Evolutionary conservation across 2,329 filamentous ascomycete genomes (phyloP).

Genomic region (Ilyonectria mors-panacis): DNA sequence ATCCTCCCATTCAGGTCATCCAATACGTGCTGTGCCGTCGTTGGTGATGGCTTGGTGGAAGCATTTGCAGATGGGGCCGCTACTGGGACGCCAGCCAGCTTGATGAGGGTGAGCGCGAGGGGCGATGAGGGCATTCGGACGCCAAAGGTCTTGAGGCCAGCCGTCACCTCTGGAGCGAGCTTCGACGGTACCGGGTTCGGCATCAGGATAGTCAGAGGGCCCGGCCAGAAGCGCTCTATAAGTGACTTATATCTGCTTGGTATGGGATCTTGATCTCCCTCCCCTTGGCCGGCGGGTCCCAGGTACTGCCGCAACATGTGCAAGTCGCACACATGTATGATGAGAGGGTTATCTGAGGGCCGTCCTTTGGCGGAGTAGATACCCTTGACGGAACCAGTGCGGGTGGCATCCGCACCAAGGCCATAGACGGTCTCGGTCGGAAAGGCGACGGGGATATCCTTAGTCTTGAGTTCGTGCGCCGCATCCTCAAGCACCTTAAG

Average conservation of each 20-base stretch:
- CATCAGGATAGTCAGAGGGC: slow-evolving; percentile 91
- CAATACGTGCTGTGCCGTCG: slow-evolving; percentile 88
- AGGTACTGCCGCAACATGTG: slow-evolving; percentile 80
- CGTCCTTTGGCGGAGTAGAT: slow-evolving; percentile 94
- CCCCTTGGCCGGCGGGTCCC: slow-evolving; percentile 41
- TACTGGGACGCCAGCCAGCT: slow-evolving; percentile 81
- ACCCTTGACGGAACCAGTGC: slow-evolving; percentile 85
- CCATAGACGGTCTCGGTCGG: slow-evolving; percentile 99
- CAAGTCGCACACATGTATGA: slow-evolving; percentile 90
- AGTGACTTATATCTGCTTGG: slow-evolving; percentile 84
- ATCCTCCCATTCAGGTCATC: slow-evolving; percentile 89
- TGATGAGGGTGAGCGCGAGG: slow-evolving; percentile 90
- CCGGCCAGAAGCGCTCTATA: slow-evolving; percentile 92
- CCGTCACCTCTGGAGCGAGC: slow-evolving; percentile 93
- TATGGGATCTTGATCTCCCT: slow-evolving; percentile 61
- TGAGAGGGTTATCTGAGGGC: slow-evolving; percentile 94
- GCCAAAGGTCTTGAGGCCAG: slow-evolving; percentile 87
- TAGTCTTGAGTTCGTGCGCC: slow-evolving; percentile 74
- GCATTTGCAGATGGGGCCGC: slow-evolving; percentile 96
- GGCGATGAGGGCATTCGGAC: slow-evolving; percentile 89
- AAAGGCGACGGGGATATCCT: slow-evolving; percentile 88
- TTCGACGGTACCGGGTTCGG: slow-evolving; percentile 78
- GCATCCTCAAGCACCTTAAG: slow-evolving; percentile 71
- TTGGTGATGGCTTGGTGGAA: slow-evolving; percentile 93
- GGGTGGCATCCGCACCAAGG: slow-evolving; percentile 94